phyloP scores from a whole-genome alignment of 2,329 filamentous ascomycete genomes.

The Calonectria multiphialidica region DNA sequence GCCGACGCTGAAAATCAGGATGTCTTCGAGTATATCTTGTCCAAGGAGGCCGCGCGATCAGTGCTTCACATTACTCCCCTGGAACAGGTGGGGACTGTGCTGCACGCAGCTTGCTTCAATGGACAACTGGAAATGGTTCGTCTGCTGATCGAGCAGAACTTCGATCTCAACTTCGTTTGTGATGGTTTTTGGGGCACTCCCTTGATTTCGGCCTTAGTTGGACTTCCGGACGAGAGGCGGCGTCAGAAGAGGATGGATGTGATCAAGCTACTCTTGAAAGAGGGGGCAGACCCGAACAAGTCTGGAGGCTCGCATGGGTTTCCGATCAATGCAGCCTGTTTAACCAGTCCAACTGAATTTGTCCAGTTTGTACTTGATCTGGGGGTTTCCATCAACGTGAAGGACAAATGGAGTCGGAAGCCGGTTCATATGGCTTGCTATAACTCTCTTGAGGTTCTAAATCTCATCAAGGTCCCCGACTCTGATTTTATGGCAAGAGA shows the following conservation, averaged over 20 bases:
- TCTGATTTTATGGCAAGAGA: constrained; percentile 13
- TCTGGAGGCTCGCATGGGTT: neutral
- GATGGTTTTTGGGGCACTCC: neutral
- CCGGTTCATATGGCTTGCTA: constrained; percentile 20
- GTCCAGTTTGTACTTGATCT: neutral
- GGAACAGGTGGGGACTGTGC: neutral
- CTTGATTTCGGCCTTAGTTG: neutral
- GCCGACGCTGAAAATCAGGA: neutral
- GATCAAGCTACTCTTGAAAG: neutral
- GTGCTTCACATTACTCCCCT: neutral
- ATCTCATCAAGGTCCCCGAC: neutral
- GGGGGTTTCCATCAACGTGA: neutral
- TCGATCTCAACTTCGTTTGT: neutral
- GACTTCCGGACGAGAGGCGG: neutral
- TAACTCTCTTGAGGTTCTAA: constrained; percentile 10
- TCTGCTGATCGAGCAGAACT: neutral
- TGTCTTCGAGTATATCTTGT: constrained; percentile 20
- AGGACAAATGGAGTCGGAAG: neutral
- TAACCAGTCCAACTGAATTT: neutral
- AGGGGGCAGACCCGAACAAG: neutral
- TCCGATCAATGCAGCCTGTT: constrained; percentile 7
- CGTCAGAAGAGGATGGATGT: neutral
- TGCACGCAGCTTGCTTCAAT: constrained; percentile 4
- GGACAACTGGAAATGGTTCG: neutral
- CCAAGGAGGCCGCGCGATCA: neutral